Conservation (phyloP, 169 alveolate species). For the Cystoisospora suis region DNA sequence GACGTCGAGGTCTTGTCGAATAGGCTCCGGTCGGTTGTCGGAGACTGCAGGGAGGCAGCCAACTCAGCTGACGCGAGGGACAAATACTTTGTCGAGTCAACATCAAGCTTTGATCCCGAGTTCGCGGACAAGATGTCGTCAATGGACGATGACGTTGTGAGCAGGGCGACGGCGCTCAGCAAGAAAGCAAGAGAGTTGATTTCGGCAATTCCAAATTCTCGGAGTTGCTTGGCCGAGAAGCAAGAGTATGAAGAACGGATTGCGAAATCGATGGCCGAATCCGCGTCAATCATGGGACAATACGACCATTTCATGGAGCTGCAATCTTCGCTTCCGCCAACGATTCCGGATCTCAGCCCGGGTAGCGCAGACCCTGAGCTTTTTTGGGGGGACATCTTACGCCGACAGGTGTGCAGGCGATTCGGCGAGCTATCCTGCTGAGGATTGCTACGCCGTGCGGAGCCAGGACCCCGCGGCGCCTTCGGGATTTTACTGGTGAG, state of each 20-base stretch:
- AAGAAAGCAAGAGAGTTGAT: slow-evolving; percentile 75
- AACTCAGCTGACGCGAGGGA: slow-evolving; percentile 89
- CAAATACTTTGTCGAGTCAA: slow-evolving; percentile 86
- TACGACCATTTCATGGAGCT: slow-evolving; percentile 46
- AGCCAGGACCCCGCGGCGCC: slow-evolving; percentile 71
- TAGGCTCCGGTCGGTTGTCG: slow-evolving; percentile 81
- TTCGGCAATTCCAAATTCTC: slow-evolving; percentile 71
- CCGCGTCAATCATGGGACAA: slow-evolving; percentile 67
- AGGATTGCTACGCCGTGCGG: slow-evolving; percentile 83
- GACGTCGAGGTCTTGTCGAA: slow-evolving; percentile 83
- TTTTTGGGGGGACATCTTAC: not conserved
- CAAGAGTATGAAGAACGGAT: slow-evolving; percentile 73
- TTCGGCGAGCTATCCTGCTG: slow-evolving; percentile 84
- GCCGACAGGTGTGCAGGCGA: slow-evolving; percentile 76
- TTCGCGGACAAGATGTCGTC: slow-evolving; percentile 79
- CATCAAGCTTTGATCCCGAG: slow-evolving; percentile 79
- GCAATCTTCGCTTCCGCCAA: slow-evolving; percentile 64
- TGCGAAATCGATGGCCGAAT: slow-evolving; percentile 70
- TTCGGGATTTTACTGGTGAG: slow-evolving; percentile 90
- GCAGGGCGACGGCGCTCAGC: slow-evolving; percentile 76
- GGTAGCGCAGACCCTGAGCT: not conserved
- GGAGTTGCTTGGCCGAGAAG: slow-evolving; percentile 77
- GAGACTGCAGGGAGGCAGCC: slow-evolving; percentile 89
- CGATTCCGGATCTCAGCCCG: slow-evolving; percentile 49
- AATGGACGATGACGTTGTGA: slow-evolving; percentile 83